These are phyloP conservation scores for Diutina ranongensis DNA, from an alignment of 1,139 yeast genomes.

Conservation along the genomic window DNA sequence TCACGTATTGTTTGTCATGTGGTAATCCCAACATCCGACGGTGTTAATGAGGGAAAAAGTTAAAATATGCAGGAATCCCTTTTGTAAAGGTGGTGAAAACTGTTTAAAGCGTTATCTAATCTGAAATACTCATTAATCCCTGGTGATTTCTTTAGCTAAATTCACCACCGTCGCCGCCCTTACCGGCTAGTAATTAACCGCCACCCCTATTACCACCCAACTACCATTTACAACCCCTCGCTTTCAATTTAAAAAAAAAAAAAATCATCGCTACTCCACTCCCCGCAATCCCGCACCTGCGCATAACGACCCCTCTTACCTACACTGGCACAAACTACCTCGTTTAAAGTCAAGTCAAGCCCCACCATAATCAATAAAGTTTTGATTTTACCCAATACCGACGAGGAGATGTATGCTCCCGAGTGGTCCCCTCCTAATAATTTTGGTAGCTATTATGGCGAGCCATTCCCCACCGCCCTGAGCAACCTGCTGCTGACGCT, in stretches of 20 bases:
- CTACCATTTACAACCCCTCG: background rate
- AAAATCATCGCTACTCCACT: background rate
- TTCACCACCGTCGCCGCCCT: too few species aligned
- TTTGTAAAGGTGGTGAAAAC: too few species aligned
- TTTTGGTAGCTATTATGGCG: conserved; percentile 5
- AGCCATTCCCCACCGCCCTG: background rate
- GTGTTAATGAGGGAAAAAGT: too few species aligned
- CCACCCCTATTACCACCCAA: too few species aligned
- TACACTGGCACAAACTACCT: background rate
- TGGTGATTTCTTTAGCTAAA: too few species aligned
- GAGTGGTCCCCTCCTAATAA: background rate
- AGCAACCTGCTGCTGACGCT: conserved; percentile 3
- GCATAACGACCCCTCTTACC: background rate
- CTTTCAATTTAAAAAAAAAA: background rate
- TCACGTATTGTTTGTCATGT: too few species aligned
- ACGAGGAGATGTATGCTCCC: conserved; percentile 2
- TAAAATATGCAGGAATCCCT: too few species aligned
- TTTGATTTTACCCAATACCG: background rate
- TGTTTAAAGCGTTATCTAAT: too few species aligned
- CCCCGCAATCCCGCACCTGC: background rate
- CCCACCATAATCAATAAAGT: background rate
- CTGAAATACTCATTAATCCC: too few species aligned
- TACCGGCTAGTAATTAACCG: too few species aligned
- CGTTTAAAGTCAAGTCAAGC: background rate
- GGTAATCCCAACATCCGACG: too few species aligned